Evolutionary conservation across 768 basidiomycete genomes (phyloP).

Genomic region (Multifurca ochricompacta): DNA sequence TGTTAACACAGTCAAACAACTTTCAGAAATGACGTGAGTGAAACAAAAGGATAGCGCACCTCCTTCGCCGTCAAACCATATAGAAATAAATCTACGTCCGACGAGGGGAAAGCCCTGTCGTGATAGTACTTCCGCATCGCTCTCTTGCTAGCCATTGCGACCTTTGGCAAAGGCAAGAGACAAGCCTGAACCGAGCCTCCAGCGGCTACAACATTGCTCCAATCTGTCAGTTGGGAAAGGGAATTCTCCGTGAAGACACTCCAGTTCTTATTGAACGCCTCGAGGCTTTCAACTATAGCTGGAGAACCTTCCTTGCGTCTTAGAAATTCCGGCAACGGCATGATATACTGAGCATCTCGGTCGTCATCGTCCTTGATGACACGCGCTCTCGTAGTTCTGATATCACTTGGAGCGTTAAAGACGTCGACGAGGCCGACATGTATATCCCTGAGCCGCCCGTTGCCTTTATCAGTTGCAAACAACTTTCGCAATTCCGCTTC

Average conservation of each 20-base stretch:
- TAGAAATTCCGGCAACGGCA: conserved; percentile 39
- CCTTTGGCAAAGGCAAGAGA: conserved; percentile 42
- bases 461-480: conserved; percentile 45
- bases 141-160: conserved; percentile 44
- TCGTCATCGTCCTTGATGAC: conserved; percentile 39
- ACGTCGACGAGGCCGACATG: conserved; percentile 54
- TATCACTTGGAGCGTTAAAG: conserved; percentile 41
- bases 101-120: conserved; percentile 45
- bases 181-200: conserved; percentile 56
- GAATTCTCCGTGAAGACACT: conserved; percentile 54
- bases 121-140: conserved; percentile 54
- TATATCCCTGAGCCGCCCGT: conserved; percentile 38
- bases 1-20: conserved; percentile 18
- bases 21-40: no score
- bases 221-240: conserved; percentile 48
- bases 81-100: conserved; percentile 57
- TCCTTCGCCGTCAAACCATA: conserved; percentile 51
- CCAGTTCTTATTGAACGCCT: conserved; percentile 61
- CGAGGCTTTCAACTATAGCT: conserved; percentile 41
- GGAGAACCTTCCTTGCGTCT: conserved; percentile 45
- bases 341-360: conserved; percentile 41
- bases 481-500: conserved; percentile 48
- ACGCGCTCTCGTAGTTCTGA: conserved; percentile 45
- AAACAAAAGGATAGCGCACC: conserved; percentile 26
- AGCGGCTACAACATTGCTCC: conserved; percentile 57